Base-by-base conservation (phyloP, 225 moss, liverwort and hornwort species). In the Marchantia polymorpha region DNA sequence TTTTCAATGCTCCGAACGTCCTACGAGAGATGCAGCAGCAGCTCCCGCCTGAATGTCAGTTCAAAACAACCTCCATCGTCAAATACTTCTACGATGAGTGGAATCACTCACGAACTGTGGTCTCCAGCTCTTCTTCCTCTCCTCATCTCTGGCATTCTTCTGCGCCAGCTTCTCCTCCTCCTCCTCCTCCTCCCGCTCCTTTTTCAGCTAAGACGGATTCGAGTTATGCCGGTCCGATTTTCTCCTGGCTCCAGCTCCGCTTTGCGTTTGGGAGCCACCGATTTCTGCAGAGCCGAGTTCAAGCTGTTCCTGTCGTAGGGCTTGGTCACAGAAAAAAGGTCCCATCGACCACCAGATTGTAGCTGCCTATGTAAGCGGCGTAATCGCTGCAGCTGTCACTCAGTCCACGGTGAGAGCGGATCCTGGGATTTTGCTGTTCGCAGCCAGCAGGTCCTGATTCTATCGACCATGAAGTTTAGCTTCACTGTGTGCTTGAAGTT, bases 301-400 rank as follows among this genome's bases (percentile, higher is more conserved):
- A 67, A 26, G 29, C 67, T 67, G 30, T 29, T 67, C 15, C 15
- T 27, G 15, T 67, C 67, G n/a, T 29, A 67, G 3, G 67, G 67
- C 64, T 64, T 64, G n/a, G 25, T 64, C 7, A 64, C 64, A 64
- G 64, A 64, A 25, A 64, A 25, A 72, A 74, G 39, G 77, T 77
- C 23, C 85, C 92, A 49, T 92, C 94, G 4, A 92, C 73, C 75
- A 90, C 75, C 7, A 94, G 81, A 22, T 91, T 91, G 9, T 94
- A 91, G 6, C 91, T 91, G n/a, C 82, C 90, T 46, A 94, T 88
- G 19, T 86, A 94, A 0, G 87, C 84, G 3, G 92, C 90, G 26
- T 90, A 89, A 20, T 91, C 90, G 54, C 92, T 87, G 92, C 90
- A 16, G 80, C 76, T 3, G 92, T 92, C 31, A 91, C 88, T 48